phyloP scores from a whole-genome alignment of 2,329 filamentous ascomycete species.

The Colletotrichum sp. region DNA sequence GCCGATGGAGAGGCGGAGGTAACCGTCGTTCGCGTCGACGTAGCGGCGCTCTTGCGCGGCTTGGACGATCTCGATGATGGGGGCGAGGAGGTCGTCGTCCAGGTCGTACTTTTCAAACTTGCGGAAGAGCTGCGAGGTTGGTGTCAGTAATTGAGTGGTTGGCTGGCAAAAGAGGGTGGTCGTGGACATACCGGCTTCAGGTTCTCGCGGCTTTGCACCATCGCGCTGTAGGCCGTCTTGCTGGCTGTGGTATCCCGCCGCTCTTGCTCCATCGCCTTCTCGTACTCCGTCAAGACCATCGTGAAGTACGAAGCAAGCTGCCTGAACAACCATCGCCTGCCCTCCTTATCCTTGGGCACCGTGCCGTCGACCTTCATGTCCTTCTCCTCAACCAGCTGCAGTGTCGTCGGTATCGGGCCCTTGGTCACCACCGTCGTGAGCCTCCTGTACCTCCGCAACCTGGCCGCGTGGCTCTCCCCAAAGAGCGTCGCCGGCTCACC shows the following conservation, averaged over 20 bases:
- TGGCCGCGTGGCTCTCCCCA: constrained; percentile 76
- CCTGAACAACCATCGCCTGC: constrained; percentile 75
- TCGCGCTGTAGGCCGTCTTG: constrained; percentile 81
- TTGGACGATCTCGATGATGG: constrained; percentile 89
- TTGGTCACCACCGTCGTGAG: constrained; percentile 67
- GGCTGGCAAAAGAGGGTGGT: not conserved
- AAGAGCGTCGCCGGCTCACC: constrained; percentile 80
- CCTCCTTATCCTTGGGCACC: constrained; percentile 68
- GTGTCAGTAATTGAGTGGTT: not conserved
- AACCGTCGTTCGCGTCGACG: constrained; percentile 95
- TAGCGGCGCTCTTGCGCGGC: constrained; percentile 90
- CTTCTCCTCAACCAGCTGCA: constrained; percentile 80
- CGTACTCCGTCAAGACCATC: constrained; percentile 92
- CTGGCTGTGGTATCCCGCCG: constrained; percentile 73
- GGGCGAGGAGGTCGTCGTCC: constrained; percentile 78
- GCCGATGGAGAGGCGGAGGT: constrained; percentile 89
- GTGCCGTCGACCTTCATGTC: constrained; percentile 82
- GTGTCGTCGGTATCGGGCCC: constrained; percentile 85
- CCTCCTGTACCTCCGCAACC: constrained; percentile 74
- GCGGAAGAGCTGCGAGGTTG: constrained; percentile 70
- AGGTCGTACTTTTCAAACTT: constrained; percentile 84
- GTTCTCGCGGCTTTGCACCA: constrained; percentile 86
- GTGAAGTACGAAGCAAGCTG: constrained; percentile 96
- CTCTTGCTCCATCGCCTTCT: constrained; percentile 74
- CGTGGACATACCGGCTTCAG: constrained; percentile 71